Conservation (phyloP, 345 rosid genomes). For the Eucalyptus regnans region DNA sequence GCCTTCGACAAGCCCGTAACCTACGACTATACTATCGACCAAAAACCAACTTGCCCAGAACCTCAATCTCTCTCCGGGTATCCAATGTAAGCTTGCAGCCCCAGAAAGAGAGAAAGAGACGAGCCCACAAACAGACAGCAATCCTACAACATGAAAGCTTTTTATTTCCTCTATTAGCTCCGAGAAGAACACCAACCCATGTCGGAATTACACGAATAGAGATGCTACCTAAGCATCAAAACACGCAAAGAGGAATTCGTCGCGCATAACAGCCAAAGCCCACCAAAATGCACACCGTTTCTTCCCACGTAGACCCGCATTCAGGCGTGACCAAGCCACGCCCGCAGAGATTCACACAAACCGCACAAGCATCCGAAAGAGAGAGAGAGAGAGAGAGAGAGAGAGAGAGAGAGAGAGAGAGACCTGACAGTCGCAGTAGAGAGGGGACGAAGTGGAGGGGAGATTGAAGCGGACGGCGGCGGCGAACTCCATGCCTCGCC, state of each 20-base stretch:
- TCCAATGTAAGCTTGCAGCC: background rate
- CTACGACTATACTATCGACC: background rate
- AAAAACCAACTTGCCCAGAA: background rate
- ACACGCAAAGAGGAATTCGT: background rate
- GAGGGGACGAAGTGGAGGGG: slow-evolving; percentile 6
- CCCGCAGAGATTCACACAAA: background rate
- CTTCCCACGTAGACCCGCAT: background rate
- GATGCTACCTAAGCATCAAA: background rate
- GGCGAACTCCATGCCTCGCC: slow-evolving; percentile 39
- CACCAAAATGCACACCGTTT: background rate
- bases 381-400: background rate
- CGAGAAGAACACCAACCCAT: background rate
- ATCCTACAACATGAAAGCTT: background rate
- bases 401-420: background rate
- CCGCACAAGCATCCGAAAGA: background rate
- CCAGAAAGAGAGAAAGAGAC: background rate
- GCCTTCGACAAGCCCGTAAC: background rate
- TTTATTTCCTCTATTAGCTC: background rate
- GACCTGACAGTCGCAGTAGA: slow-evolving; percentile 17
- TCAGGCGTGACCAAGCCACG: background rate
- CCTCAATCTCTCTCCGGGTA: background rate
- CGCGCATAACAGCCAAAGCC: background rate
- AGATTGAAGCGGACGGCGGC: slow-evolving; percentile 27
- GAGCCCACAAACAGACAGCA: background rate
- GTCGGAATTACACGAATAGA: background rate